phyloP scores from a whole-genome alignment of 805 yeast species.

The Candida silvicultrix region DNA sequence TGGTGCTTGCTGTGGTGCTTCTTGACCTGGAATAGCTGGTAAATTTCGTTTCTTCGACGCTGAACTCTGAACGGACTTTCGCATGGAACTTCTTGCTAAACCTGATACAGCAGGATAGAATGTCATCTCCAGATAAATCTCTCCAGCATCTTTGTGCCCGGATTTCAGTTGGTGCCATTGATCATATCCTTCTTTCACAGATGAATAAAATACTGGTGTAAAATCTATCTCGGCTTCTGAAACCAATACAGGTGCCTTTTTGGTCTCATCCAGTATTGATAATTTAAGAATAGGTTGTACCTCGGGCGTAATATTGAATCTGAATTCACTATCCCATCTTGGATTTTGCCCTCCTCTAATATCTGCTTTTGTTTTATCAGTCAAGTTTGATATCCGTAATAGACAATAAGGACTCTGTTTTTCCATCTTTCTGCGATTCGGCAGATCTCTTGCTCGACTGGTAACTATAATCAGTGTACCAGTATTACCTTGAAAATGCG shows the following conservation, averaged over 20 bases:
- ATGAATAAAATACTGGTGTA: slow-evolving; percentile 59
- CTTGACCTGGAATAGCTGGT: slow-evolving; percentile 23
- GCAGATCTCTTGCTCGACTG: slow-evolving; percentile 76
- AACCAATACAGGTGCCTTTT: slow-evolving; percentile 78
- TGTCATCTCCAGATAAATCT: slow-evolving; percentile 84
- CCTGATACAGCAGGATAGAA: slow-evolving; percentile 56
- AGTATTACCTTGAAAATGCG: slow-evolving; percentile 24
- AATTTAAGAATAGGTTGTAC: slow-evolving; percentile 59
- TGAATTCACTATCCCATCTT: slow-evolving; percentile 71
- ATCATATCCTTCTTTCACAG: slow-evolving; percentile 72
- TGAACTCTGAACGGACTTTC: slow-evolving; percentile 3
- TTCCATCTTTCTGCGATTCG: slow-evolving; percentile 79
- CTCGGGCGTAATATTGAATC: slow-evolving; percentile 60
- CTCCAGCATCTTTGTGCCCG: slow-evolving; percentile 78
- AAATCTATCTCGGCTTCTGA: slow-evolving; percentile 80
- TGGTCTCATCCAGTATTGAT: slow-evolving; percentile 79
- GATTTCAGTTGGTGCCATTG: slow-evolving; percentile 72
- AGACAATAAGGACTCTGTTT: slow-evolving; percentile 92
- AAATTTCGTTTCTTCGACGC: slow-evolving; percentile 16
- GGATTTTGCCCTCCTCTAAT: slow-evolving; percentile 94
- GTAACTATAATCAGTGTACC: slow-evolving; percentile 71
- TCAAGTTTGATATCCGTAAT: slow-evolving; percentile 72
- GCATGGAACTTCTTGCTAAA: slow-evolving; percentile 2
- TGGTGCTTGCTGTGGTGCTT: background rate
- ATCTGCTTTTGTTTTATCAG: slow-evolving; percentile 71